Conservation (phyloP, 148 eudicot species). For the Hydrangea macrophylla region DNA sequence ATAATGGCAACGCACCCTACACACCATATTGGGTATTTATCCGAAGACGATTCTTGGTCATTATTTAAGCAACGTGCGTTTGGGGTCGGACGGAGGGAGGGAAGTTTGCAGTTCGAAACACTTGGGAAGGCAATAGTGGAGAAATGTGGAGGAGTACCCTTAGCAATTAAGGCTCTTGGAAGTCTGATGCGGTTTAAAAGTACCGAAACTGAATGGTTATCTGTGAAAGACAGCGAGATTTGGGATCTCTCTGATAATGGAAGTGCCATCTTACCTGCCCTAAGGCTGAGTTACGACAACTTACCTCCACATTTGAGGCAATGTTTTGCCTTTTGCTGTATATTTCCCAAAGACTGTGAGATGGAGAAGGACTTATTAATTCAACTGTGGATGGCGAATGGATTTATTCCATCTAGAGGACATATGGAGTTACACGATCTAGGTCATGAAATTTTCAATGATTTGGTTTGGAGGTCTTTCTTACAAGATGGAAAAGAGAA, state of each 20-base stretch:
- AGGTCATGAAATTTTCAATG: conserved; percentile 1
- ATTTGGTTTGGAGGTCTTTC: conserved; percentile 8
- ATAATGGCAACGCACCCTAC: neutral
- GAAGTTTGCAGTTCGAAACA: neutral
- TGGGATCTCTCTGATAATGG: conserved; percentile 1
- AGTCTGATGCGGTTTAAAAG: conserved; percentile 8
- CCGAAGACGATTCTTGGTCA: conserved; percentile 4
- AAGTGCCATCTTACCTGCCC: conserved; percentile 1
- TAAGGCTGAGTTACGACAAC: conserved; percentile 11
- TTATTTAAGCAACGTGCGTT: conserved; percentile 11
- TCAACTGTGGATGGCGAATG: conserved; percentile 11
- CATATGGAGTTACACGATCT: neutral
- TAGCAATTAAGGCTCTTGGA: conserved; percentile 18
- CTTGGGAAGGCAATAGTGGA: conserved; percentile 16
- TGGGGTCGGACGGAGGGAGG: neutral
- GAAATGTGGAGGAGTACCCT: conserved; percentile 13
- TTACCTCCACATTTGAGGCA: neutral
- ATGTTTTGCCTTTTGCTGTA: conserved; percentile 7
- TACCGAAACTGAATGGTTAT: conserved; percentile 11
- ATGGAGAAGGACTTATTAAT: neutral
- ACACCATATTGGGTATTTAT: neutral
- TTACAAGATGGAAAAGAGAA: conserved; percentile 8
- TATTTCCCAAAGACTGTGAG: neutral
- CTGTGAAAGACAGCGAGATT: conserved; percentile 2
- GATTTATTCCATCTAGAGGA: neutral